Conservation (phyloP, 1,284 basidiomycete species). For the Microbotryomycetes sp. region DNA sequence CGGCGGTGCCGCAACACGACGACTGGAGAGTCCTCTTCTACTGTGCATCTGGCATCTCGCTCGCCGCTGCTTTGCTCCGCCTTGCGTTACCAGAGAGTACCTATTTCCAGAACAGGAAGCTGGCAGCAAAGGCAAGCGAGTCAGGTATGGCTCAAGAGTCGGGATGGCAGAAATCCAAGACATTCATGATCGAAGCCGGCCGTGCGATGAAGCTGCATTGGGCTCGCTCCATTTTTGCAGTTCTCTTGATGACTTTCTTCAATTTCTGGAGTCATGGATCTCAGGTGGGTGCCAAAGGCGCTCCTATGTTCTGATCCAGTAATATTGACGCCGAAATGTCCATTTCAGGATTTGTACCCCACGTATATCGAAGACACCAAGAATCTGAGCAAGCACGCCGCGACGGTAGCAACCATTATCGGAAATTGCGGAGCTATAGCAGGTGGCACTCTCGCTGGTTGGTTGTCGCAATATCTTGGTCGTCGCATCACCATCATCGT, state of each 20-base stretch:
- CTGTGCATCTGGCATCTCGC: constrained; percentile 56
- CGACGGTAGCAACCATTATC: constrained; percentile 85
- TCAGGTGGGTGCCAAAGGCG: constrained; percentile 44
- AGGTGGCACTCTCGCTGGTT: constrained; percentile 17
- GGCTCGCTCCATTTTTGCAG: constrained; percentile 75
- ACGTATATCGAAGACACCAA: constrained; percentile 59
- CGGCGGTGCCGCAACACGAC: constrained; percentile 35
- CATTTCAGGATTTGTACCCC: constrained; percentile 46
- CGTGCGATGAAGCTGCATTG: constrained; percentile 78
- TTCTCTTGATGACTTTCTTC: constrained; percentile 55
- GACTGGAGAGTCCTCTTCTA: constrained; percentile 44
- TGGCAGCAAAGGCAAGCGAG: constrained; percentile 42
- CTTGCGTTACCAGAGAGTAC: constrained; percentile 70
- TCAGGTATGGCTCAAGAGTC: constrained; percentile 36
- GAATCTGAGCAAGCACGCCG: constrained; percentile 48
- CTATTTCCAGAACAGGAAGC: constrained; percentile 54
- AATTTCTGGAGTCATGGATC: constrained; percentile 89
- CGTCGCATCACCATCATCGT: constrained; percentile 79
- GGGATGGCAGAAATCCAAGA: constrained; percentile 53
- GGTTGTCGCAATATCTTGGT: constrained; percentile 71
- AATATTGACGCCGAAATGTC: constrained; percentile 36
- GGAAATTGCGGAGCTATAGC: constrained; percentile 53
- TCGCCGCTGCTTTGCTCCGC: constrained; percentile 67
- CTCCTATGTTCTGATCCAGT: background rate
- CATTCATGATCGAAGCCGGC: constrained; percentile 64